Base-by-base conservation (phyloP, 352 stramenopile species). In the Thraustochytrium sp. region DNA sequence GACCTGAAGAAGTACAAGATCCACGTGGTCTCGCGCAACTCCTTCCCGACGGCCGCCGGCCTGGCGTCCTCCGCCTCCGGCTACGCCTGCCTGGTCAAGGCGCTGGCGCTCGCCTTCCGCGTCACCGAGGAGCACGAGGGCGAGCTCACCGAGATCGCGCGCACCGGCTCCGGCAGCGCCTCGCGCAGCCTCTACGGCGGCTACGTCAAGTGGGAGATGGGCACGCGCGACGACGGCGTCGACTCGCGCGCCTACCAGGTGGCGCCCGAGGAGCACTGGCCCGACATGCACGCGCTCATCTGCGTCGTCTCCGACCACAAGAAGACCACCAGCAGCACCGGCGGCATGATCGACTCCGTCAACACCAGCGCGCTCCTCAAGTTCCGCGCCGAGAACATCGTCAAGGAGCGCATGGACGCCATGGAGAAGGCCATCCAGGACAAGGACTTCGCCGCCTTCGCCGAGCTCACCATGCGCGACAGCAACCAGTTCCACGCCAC, bases 401-500 rank as follows among this genome's bases (percentile, higher is more conserved):
- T 98, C 18, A 84, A 92, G 1, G 82, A 91, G 54, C 90, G 95
- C 2, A 90, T 98, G 84, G 73, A 87, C 59, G 86, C 85, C n/a
- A 97, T 98, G 68, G 91, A 97, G 86, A 85, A 85, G 23, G 95
- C 95, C 0, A 98, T 95, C 84, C 85, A 91, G 37, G 87, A 82
- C 9, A 91, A 92, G 40, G 95, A 99, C 88, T 99, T 99, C 90
- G 87, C 89, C 64, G 87, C 89, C 2, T 99, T 99, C 87, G 96
- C 91, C 46, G 90, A 92, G 55, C 88, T 99, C n/a, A 99, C 95
- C 23, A 99, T 99, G 96, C 90, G 94, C 84, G 97, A 99, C 89
- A 95, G 91, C 78, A 98, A 98, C 89, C 94, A 98, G 85, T 98
- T 99, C 87, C 96, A 99, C 89, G 93, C 96, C 48, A 97, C 93